Evolutionary conservation across 2,329 filamentous ascomycete species (phyloP).

Genomic region (Xylariaceae sp.): DNA sequence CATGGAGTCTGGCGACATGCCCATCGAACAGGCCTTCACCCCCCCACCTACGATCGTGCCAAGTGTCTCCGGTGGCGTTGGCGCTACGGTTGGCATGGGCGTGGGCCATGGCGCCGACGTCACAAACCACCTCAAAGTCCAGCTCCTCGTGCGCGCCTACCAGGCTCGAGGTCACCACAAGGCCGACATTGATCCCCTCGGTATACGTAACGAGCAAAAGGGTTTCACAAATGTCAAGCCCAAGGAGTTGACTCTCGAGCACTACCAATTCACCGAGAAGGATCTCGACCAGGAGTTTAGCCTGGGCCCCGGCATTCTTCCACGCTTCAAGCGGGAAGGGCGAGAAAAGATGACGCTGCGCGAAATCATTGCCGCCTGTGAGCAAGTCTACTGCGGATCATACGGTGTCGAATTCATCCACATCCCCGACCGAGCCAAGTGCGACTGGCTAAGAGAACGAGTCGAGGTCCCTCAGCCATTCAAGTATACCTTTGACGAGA

Average conservation of each 20-base stretch:
- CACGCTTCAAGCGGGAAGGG: constrained; percentile 82
- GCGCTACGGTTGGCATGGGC: constrained; percentile 63
- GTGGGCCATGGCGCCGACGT: constrained; percentile 72
- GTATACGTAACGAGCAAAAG: constrained; percentile 80
- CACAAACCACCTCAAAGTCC: constrained; percentile 95
- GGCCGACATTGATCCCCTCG: constrained; percentile 92
- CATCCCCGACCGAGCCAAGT: constrained; percentile 94
- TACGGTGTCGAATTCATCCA: constrained; percentile 99
- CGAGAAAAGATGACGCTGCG: constrained; percentile 95
- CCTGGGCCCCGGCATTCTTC: constrained; percentile 90
- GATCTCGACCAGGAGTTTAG: constrained; percentile 90
- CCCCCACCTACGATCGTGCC: constrained; percentile 90
- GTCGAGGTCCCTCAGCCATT: constrained; percentile 91
- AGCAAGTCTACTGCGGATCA: constrained; percentile 94
- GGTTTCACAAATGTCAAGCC: constrained; percentile 83
- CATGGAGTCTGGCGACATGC: constrained; percentile 98
- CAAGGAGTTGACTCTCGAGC: constrained; percentile 86
- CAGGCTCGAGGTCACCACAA: constrained; percentile 98
- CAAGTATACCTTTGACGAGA: constrained; percentile 97
- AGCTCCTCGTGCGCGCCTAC: constrained; percentile 94
- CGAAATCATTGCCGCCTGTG: constrained; percentile 89
- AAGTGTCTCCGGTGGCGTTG: constrained; percentile 71
- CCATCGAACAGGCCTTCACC: constrained; percentile 93
- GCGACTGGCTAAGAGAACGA: constrained; percentile 95
- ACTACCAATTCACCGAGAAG: constrained; percentile 93